Evolutionary conservation across 495 filamentous ascomycete species (phyloP), one percentile per base, ranked within the genome.

Genomic region (Thozetella sp.): DNA sequence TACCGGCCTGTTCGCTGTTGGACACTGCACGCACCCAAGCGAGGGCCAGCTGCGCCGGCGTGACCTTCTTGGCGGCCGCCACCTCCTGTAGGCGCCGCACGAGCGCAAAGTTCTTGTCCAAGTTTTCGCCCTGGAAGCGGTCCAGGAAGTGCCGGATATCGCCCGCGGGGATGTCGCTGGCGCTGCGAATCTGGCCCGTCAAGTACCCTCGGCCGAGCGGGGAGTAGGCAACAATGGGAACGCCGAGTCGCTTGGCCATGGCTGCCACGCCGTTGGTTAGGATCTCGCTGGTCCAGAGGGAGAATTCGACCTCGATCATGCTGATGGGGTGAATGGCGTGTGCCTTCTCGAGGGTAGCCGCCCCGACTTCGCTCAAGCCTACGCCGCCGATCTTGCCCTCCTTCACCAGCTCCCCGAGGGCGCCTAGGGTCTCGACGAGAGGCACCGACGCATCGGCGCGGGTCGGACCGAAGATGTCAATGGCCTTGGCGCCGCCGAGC

Each of bases 391-490:
- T 80, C 68, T 90, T 89, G 19, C 90, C 90, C 37, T 80, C 82
- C 61, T 88, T 80, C 9, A 91, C 78, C 55, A 82, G 84, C 0
- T 51, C 56, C 40, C 57, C 56, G 43, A 66, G 25, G 12, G 40
- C 63, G 22, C 59, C 56, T 2, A 66, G 58, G 1, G 79, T 81
- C 30, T 73, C 72, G 37, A 76, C 69, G 13, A 74, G 53, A 9
- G 69, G 71, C n/a, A 73, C 76, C 0, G 81, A 81, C 9, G 76
- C 74, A 60, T 92, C 90, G 23, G 89, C 78, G 1, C 90, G 76
- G 9, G 88, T 87, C 51, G 73, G 82, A 64, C 91, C 85, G 61
- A 91, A 93, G 57, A 93, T 83, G 69, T 93, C 91, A 58, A 94
- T 75, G 25, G 72, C 84, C 76, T 92, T 93, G 57, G 83, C 87